Conservation (phyloP, 2,329 filamentous ascomycete genomes). For the Coniochaeta ligniaria region DNA sequence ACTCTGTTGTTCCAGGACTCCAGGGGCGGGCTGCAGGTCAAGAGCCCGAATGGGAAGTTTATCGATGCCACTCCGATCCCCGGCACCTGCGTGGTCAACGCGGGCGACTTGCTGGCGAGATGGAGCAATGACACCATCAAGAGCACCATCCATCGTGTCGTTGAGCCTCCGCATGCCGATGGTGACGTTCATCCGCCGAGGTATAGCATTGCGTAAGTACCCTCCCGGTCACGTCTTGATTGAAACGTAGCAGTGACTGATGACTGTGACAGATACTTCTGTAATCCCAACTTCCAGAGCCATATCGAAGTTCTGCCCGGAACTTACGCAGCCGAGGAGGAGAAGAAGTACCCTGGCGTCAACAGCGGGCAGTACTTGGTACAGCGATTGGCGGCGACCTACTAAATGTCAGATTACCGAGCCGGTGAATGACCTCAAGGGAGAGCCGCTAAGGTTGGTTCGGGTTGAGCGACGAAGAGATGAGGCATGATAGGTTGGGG, state of each 20-base stretch:
- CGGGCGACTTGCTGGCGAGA: constrained; percentile 75
- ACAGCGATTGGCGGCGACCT: constrained; percentile 69
- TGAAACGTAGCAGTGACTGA: neutral
- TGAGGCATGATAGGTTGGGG: neutral
- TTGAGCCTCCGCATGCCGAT: constrained; percentile 63
- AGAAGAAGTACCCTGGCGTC: constrained; percentile 74
- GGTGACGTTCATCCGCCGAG: constrained; percentile 60
- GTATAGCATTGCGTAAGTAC: constrained; percentile 73
- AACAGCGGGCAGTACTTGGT: constrained; percentile 77
- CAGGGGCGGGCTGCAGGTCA: constrained; percentile 48
- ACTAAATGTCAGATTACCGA: constrained; percentile 27
- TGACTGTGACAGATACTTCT: constrained; percentile 60
- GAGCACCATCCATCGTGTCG: constrained; percentile 83
- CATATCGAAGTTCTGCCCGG: constrained; percentile 76
- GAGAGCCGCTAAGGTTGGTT: neutral
- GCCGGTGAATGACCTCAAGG: neutral
- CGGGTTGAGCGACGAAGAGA: neutral
- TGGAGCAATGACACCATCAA: constrained; percentile 92
- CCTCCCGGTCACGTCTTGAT: neutral
- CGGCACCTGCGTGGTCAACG: constrained; percentile 80
- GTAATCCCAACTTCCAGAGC: constrained; percentile 73
- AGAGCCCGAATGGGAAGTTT: constrained; percentile 68
- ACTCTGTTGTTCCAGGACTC: constrained; percentile 57
- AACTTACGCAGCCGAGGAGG: constrained; percentile 55
- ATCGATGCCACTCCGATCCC: constrained; percentile 78